Conservation (phyloP, 768 basidiomycete genomes). For the Agaricus sinodeliciosus region DNA sequence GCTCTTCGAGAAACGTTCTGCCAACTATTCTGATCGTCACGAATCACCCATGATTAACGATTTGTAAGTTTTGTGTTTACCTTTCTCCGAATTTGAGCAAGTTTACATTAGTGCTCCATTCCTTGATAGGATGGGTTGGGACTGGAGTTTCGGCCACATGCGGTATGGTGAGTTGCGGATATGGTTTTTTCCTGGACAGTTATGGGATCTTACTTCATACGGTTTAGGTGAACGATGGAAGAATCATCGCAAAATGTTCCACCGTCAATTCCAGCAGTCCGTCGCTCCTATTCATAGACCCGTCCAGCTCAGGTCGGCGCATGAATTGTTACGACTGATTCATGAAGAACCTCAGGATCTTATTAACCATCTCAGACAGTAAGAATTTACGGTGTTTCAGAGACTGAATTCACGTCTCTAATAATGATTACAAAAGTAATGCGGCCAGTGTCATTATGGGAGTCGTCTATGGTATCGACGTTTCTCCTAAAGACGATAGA, state of each 20-base stretch:
- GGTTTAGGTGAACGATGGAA: conserved; percentile 44
- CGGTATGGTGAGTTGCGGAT: conserved; percentile 25
- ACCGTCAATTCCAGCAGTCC: conserved; percentile 42
- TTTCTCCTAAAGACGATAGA: conserved; percentile 33
- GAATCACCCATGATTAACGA: conserved; percentile 44
- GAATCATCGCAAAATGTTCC: conserved; percentile 45
- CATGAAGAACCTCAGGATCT: conserved; percentile 36
- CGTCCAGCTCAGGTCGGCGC: conserved; percentile 37
- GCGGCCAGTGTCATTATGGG: conserved; percentile 48
- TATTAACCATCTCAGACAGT: conserved; percentile 46
- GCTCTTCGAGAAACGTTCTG: conserved; percentile 49
- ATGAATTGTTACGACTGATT: conserved; percentile 37
- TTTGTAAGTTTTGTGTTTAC: conserved; percentile 25
- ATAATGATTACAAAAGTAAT: conserved; percentile 24
- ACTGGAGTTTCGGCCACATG: conserved; percentile 54
- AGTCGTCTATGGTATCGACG: conserved; percentile 43
- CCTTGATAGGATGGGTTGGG: conserved; percentile 26
- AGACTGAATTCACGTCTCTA: neutral
- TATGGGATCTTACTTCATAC: neutral
- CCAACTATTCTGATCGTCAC: conserved; percentile 50
- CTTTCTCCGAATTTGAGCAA: neutral
- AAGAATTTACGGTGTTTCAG: conserved; percentile 14
- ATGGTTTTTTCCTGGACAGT: neutral
- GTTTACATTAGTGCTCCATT: neutral
- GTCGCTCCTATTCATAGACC: conserved; percentile 35